These are phyloP conservation scores for Miamiensis avidus DNA, from an alignment of 169 alveolate species.

Conservation along the genomic window DNA sequence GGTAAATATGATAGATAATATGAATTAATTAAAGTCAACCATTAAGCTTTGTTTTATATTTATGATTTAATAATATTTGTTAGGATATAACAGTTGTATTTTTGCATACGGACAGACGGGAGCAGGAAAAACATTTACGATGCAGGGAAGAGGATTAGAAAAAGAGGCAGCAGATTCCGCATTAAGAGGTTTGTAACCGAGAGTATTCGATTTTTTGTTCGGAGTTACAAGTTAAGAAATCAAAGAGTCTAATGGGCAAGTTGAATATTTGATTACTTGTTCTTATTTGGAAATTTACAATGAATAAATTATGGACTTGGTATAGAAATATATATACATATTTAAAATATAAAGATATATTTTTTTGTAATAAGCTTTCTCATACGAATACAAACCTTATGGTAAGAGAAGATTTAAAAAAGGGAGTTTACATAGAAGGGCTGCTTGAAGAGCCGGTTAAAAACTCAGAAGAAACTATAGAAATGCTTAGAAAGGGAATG, in stretches of 20 bases:
- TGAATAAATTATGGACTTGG: constrained; percentile 84
- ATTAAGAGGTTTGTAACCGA: constrained; percentile 65
- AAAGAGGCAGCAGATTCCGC: constrained; percentile 42
- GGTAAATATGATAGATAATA: constrained; percentile 1
- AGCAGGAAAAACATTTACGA: constrained; percentile 51
- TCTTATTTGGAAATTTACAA: constrained; percentile 86
- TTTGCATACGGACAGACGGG: constrained; percentile 53
- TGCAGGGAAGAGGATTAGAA: constrained; percentile 40
- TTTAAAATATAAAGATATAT: not conserved
- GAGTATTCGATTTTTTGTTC: constrained; percentile 56
- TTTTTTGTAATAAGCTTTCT: not conserved
- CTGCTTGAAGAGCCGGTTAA: constrained; percentile 73
- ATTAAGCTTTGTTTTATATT: not conserved
- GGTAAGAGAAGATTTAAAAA: constrained; percentile 77
- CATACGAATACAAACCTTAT: constrained; percentile 59
- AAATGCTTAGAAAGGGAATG: constrained; percentile 71
- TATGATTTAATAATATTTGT: too few species aligned
- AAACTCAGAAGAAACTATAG: constrained; percentile 60
- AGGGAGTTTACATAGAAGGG: constrained; percentile 82
- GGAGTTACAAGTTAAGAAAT: constrained; percentile 51
- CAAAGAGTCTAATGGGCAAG: constrained; percentile 23
- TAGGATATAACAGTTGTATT: constrained; percentile 39
- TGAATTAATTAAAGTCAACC: not conserved
- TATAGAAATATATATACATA: not conserved
- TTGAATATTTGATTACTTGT: constrained; percentile 63